Conservation (phyloP, 306 rosid genomes). For the Pachyrhizus erosus region DNA sequence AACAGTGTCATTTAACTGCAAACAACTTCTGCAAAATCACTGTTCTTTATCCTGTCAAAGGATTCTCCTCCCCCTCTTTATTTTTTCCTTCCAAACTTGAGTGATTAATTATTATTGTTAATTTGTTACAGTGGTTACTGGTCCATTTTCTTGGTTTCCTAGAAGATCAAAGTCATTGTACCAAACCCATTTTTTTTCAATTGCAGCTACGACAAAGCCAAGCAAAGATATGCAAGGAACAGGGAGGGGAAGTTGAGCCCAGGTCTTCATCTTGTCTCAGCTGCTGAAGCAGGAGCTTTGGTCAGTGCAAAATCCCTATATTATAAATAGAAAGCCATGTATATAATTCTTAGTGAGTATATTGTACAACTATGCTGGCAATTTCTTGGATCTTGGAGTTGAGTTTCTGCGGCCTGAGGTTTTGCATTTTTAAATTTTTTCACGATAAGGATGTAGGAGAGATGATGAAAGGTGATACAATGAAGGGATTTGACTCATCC, state of each 20-base stretch:
- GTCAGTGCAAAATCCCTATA: slow-evolving; percentile 58
- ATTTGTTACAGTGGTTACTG: background rate
- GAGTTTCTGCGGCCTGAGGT: slow-evolving; percentile 16
- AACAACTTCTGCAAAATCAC: background rate
- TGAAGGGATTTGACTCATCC: background rate
- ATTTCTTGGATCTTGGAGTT: slow-evolving; percentile 23
- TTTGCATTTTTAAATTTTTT: slow-evolving; percentile 30
- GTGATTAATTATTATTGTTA: slow-evolving; percentile 15
- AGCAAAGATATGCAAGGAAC: slow-evolving; percentile 74
- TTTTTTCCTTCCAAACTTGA: slow-evolving; percentile 26
- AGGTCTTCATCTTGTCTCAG: slow-evolving; percentile 90
- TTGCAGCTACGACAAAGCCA: slow-evolving; percentile 87
- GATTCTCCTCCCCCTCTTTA: background rate
- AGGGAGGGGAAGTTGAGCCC: slow-evolving; percentile 76
- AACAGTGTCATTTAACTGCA: background rate
- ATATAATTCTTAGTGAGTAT: background rate
- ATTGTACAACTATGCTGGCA: slow-evolving; percentile 28
- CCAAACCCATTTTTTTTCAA: background rate
- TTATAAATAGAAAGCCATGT: slow-evolving; percentile 26
- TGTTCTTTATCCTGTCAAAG: slow-evolving; percentile 33
- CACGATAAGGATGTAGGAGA: background rate
- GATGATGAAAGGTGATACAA: slow-evolving; percentile 27
- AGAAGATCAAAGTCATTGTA: slow-evolving; percentile 6
- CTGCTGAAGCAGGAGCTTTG: slow-evolving; percentile 97
- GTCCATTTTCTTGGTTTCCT: slow-evolving; percentile 30